Conservation (phyloP, 768 basidiomycete species). For the Leccinum obscurum region DNA sequence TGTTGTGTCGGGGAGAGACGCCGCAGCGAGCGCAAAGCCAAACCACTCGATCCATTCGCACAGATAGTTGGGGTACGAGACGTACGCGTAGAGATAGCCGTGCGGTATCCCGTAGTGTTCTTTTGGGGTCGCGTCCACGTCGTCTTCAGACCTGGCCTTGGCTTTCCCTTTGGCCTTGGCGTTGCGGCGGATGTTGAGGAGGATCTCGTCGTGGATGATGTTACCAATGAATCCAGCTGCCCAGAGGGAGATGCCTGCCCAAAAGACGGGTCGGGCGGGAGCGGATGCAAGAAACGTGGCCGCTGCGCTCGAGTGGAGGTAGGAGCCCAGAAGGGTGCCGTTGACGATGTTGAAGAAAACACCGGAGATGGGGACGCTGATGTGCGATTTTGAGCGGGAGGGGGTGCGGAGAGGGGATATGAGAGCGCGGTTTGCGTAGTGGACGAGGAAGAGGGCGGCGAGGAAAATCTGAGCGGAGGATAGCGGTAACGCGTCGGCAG, state of each 20-base stretch:
- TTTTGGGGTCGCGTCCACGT: slow-evolving; percentile 25
- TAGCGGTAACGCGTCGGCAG: slow-evolving; percentile 30
- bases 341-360: slow-evolving; percentile 72
- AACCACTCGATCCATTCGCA: slow-evolving; percentile 97
- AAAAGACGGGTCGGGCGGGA: slow-evolving; percentile 48
- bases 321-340: slow-evolving; percentile 68
- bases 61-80: slow-evolving; percentile 93
- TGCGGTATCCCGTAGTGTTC: slow-evolving; percentile 81
- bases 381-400: slow-evolving; percentile 72
- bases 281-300: slow-evolving; percentile 41
- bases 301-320: slow-evolving; percentile 60
- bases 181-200: slow-evolving; percentile 76
- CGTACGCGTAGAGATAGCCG: slow-evolving; percentile 69
- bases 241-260: slow-evolving; percentile 68
- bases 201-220: slow-evolving; percentile 86
- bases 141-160: slow-evolving; percentile 29
- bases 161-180: slow-evolving; percentile 41
- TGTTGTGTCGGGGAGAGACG: slow-evolving; percentile 43
- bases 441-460: slow-evolving; percentile 58
- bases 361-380: slow-evolving; percentile 57
- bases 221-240: slow-evolving; percentile 73
- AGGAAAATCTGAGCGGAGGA: slow-evolving; percentile 50
- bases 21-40: slow-evolving; percentile 79
- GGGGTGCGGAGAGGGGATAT: slow-evolving; percentile 81
- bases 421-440: slow-evolving; percentile 84